Base-by-base conservation (phyloP, 1,139 yeast species). In the Sugiyamaella paludigena region DNA sequence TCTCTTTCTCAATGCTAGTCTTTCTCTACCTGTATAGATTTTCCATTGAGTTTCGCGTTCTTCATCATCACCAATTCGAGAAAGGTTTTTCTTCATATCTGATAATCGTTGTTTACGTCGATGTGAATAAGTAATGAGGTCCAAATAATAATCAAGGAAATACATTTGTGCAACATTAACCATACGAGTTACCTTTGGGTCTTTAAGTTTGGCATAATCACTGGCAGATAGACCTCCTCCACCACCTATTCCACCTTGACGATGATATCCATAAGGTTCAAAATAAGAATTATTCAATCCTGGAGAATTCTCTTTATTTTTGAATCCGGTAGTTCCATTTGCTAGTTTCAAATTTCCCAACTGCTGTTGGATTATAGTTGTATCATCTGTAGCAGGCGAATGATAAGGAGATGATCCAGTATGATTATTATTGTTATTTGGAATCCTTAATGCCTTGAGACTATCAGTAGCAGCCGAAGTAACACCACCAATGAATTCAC, bases 91-190 rank as follows among this genome's bases (percentile, higher is more conserved):
- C 61, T 83, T 77, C 24, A 88, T 94, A 58, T 83, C 79, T 42
- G 75, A 73, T 24, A 84, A 74, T 52, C 98, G 79, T 63, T 87
- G 91, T 65, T 91, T 80, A 65, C 98, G 81, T 55, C 82, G 81
- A 58, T 91, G 87, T 24, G 92, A 87, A 64, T 94, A 94, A 66
- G 89, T 96, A 70, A 94, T 86, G 81, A 87, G 83, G 64, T 92
- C 98, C 70, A 96, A 91, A 68, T 94, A 94, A 68, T 91, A 89
- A 67, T 94, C 98, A 55, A 94, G 75, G 62, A 94, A 92, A 71
- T 86, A 73, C 67, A 78, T 67, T 59, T 78, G 81, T 15, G 89
- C 81, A 34, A 92, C 97, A 52, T 89, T 87, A 4, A 94, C 95
- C 55, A 88, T 73, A 52, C 99, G 76, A 64, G 85, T 86, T 7